Evolutionary conservation across 2,329 filamentous ascomycete genomes (phyloP).

Genomic region (Coniochaeta ligniaria): DNA sequence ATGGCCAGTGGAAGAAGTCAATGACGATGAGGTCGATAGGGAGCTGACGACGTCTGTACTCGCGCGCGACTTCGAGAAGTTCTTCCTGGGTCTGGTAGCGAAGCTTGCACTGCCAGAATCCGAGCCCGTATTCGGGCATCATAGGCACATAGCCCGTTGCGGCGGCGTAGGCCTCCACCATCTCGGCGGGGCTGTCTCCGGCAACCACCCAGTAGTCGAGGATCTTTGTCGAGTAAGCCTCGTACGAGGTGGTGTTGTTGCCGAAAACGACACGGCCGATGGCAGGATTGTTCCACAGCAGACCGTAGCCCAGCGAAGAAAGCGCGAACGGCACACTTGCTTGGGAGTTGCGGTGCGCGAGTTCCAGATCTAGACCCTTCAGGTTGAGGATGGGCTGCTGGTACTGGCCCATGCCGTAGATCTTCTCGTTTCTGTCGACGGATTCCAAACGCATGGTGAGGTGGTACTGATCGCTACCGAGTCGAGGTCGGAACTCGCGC

Average conservation of each 20-base stretch:
- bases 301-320: constrained; percentile 52
- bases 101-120: constrained; percentile 63
- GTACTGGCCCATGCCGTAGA: constrained; percentile 66
- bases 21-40: constrained; percentile 60
- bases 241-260: constrained; percentile 54
- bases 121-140: constrained; percentile 63
- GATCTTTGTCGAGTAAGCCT: constrained; percentile 47
- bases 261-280: constrained; percentile 55
- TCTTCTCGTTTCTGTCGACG: constrained; percentile 44
- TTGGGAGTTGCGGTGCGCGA: constrained; percentile 61
- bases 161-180: constrained; percentile 47
- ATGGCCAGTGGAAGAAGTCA: constrained; percentile 63
- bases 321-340: constrained; percentile 57
- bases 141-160: constrained; percentile 54
- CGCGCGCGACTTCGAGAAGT: constrained; percentile 49
- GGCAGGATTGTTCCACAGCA: constrained; percentile 61
- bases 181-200: constrained; percentile 45
- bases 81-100: constrained; percentile 61
- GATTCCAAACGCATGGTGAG: constrained; percentile 54
- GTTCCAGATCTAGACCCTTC: constrained; percentile 55
- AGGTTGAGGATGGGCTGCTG: constrained; percentile 57
- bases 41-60: constrained; percentile 46
- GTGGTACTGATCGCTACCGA: constrained; percentile 37
- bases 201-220: constrained; percentile 61
- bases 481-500: constrained; percentile 48